phyloP scores from a whole-genome alignment of 768 basidiomycete species.

The Boletales sp. region DNA sequence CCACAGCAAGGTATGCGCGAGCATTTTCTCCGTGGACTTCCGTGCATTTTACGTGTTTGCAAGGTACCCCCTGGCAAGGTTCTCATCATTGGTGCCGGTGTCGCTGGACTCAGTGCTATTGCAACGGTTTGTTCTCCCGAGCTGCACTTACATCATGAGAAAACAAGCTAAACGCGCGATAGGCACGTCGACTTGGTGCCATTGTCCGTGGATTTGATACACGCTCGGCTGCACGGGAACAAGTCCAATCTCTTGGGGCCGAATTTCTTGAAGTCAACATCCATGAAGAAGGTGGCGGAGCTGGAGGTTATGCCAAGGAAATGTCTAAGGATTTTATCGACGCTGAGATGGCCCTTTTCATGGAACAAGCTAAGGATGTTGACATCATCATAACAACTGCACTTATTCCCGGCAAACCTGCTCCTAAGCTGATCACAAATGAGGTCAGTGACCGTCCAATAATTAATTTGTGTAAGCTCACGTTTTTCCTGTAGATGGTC shows the following conservation, averaged over 20 bases:
- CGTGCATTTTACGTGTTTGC: conserved; percentile 14
- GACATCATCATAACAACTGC: conserved; percentile 89
- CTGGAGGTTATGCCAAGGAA: conserved; percentile 84
- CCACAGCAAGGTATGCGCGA: conserved; percentile 40
- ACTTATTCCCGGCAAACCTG: conserved; percentile 82
- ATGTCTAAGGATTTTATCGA: conserved; percentile 90
- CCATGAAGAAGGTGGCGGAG: conserved; percentile 78
- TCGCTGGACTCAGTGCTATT: conserved; percentile 86
- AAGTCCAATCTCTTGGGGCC: conserved; percentile 86
- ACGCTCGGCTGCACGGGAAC: conserved; percentile 79
- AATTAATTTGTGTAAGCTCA: conserved; percentile 5
- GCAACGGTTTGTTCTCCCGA: conserved; percentile 53
- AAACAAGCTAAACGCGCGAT: conserved; percentile 2
- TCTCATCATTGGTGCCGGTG: conserved; percentile 84
- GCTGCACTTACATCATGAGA: neutral
- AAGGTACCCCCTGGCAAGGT: conserved; percentile 87
- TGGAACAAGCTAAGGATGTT: conserved; percentile 85
- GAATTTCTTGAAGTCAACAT: conserved; percentile 84
- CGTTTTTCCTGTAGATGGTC: conserved; percentile 50
- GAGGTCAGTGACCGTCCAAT: conserved; percentile 36
- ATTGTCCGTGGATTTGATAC: conserved; percentile 90
- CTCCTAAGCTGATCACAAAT: conserved; percentile 78
- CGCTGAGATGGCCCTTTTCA: conserved; percentile 85
- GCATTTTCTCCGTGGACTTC: neutral
- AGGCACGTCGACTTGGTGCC: conserved; percentile 82